Evolutionary conservation across 208 protist genomes (phyloP).

Genomic region (Trypanosoma vivax): DNA sequence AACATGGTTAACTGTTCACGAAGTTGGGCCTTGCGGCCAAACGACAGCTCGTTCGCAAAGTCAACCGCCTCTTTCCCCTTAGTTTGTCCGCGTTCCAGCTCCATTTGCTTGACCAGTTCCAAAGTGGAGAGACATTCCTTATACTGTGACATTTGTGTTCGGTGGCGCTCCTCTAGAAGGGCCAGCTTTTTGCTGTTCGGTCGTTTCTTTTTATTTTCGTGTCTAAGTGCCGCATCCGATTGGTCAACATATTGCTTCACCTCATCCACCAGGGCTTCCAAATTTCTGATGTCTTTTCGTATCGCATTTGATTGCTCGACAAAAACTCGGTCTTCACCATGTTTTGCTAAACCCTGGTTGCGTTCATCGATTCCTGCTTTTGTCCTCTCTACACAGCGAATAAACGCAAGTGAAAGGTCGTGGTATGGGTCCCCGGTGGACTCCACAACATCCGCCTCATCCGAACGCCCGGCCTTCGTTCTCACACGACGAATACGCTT

Average conservation of each 20-base stretch:
- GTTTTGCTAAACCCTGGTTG: slow-evolving; percentile 36
- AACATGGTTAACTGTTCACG: slow-evolving; percentile 45
- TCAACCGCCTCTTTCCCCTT: slow-evolving; percentile 27
- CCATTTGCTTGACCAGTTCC: slow-evolving; percentile 39
- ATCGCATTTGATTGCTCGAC: slow-evolving; percentile 64
- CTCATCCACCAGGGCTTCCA: slow-evolving; percentile 46
- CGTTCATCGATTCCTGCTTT: slow-evolving; percentile 60
- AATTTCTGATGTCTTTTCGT: slow-evolving; percentile 46
- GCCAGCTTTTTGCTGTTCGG: slow-evolving; percentile 32
- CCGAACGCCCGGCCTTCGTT: slow-evolving; percentile 34
- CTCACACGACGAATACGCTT: slow-evolving; percentile 54
- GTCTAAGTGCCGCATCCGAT: slow-evolving; percentile 29
- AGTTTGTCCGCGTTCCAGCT: slow-evolving; percentile 41
- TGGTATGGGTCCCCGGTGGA: slow-evolving; percentile 49
- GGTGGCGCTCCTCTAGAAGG: slow-evolving; percentile 33
- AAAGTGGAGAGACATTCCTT: slow-evolving; percentile 41
- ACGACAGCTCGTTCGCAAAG: slow-evolving; percentile 27
- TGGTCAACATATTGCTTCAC: slow-evolving; percentile 41
- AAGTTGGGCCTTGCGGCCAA: slow-evolving; percentile 47
- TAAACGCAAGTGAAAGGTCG: slow-evolving; percentile 42
- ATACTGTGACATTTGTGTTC: slow-evolving; percentile 32
- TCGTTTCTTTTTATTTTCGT: slow-evolving; percentile 47
- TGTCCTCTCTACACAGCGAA: slow-evolving; percentile 27
- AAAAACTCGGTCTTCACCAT: slow-evolving; percentile 51
- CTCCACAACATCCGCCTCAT: slow-evolving; percentile 27